These are phyloP conservation scores for Acrodontium crateriforme DNA, from an alignment of 2,329 filamentous ascomycete genomes.

Conservation along the genomic window DNA sequence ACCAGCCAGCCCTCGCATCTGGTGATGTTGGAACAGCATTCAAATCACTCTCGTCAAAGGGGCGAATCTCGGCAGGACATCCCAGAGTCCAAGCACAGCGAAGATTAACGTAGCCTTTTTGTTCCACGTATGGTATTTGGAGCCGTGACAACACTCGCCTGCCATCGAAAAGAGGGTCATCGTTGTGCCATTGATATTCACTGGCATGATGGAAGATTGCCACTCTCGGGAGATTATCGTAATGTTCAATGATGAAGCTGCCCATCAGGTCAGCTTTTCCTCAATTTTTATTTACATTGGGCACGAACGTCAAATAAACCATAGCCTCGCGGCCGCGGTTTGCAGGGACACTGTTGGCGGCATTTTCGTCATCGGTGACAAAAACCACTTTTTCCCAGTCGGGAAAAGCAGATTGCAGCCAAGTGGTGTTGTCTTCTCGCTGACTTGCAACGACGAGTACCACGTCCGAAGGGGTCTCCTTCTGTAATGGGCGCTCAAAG, in stretches of 20 bases:
- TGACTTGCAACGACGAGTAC: slow-evolving; percentile 24
- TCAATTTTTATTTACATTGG: too few species aligned
- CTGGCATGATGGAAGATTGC: slow-evolving; percentile 47
- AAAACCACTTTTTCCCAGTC: slow-evolving; percentile 30
- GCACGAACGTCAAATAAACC: slow-evolving; percentile 34
- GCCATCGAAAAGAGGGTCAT: slow-evolving; percentile 37
- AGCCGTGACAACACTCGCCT: slow-evolving; percentile 35
- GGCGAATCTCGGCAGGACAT: slow-evolving; percentile 37
- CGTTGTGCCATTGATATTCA: slow-evolving; percentile 42
- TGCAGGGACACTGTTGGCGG: slow-evolving; percentile 27
- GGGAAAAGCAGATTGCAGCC: slow-evolving; percentile 25
- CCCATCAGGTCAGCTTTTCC: slow-evolving; percentile 3
- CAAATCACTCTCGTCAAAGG: slow-evolving; percentile 22
- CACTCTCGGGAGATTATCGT: slow-evolving; percentile 39
- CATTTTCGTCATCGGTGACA: slow-evolving; percentile 26
- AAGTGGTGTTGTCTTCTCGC: slow-evolving; percentile 26
- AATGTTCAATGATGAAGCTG: slow-evolving; percentile 40
- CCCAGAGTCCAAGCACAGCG: slow-evolving; percentile 39
- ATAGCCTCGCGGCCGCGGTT: slow-evolving; percentile 38
- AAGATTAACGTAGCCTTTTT: slow-evolving; percentile 39
- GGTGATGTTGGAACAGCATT: slow-evolving; percentile 13
- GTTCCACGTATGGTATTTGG: slow-evolving; percentile 30
- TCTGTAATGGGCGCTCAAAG: too few species aligned
- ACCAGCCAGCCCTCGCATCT: slow-evolving; percentile 32
- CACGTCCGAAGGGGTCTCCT: too few species aligned